Conservation (phyloP, 2,329 filamentous ascomycete species). For the Alternaria arborescens region DNA sequence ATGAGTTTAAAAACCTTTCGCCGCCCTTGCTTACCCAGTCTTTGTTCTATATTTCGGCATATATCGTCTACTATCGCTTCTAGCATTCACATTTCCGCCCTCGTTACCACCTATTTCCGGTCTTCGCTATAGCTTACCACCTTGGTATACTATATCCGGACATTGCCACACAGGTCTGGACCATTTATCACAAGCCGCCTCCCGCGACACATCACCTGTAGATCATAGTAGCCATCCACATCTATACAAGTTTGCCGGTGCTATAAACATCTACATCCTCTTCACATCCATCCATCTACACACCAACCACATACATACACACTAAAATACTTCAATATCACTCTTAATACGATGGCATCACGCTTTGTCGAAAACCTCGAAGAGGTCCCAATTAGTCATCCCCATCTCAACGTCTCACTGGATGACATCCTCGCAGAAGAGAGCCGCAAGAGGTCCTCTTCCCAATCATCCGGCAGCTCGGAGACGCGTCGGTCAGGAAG, state of each 20-base stretch:
- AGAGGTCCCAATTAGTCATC: constrained; percentile 48
- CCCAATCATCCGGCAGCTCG: constrained; percentile 43
- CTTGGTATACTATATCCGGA: constrained; percentile 8
- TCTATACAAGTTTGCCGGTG: constrained; percentile 7
- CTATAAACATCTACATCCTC: constrained; percentile 22
- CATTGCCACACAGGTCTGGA: constrained; percentile 22
- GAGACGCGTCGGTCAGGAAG: constrained; percentile 35
- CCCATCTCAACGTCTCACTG: constrained; percentile 51
- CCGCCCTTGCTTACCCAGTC: constrained; percentile 17
- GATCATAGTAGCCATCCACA: constrained; percentile 23
- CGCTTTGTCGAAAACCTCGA: constrained; percentile 53
- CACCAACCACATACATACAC: constrained; percentile 1
- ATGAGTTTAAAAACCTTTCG: constrained; percentile 26
- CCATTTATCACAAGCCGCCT: constrained; percentile 1
- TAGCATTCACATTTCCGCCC: not conserved
- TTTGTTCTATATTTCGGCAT: constrained; percentile 11
- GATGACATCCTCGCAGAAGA: constrained; percentile 53
- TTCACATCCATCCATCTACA: not conserved
- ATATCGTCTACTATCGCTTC: constrained; percentile 9
- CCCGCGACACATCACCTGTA: constrained; percentile 5
- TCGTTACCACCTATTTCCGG: constrained; percentile 3
- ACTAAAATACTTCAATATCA: not conserved
- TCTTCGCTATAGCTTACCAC: constrained; percentile 1
- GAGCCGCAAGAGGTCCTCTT: constrained; percentile 44
- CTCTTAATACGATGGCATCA: constrained; percentile 40